Base-by-base conservation (phyloP, 805 yeast species). In the Lachancea nothofagi region DNA sequence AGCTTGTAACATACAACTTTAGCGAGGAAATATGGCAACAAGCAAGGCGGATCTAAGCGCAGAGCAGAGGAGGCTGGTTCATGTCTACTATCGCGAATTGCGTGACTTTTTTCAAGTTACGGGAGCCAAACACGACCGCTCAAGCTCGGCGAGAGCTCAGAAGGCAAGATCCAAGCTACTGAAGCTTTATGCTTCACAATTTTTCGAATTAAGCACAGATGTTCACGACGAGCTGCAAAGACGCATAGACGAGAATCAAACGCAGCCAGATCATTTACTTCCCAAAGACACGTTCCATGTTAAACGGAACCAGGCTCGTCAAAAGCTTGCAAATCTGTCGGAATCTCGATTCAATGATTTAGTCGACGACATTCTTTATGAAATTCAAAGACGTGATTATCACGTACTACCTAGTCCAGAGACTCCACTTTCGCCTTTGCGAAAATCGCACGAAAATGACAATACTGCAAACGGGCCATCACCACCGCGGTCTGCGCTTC, bases 251-350 rank as follows among this genome's bases (percentile, higher is more conserved):
- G 81, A 79, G 49, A 69, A 74, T 27, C 66, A 74, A 37, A 69
- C 73, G 22, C 76, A 75, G 48, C 79, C 83, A 1, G 78, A 75
- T 40, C 78, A 73, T 53, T 69, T 90, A 38, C 69, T 78, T 28
- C 89, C 95, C 5, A 76, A 77, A 51, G 69, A 75, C 5, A 71
- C 73, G 14, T 87, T 86, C 64, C 98, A 93, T 61, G 89, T 95
- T 30, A 89, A 88, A 57, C 75, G 99, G 55, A 94, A 93, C 57
- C 95, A 88, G 61, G 97, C 98, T 2, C 74, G 99, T 52, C 85
- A 85, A 61, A 90, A 89, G 64, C 72, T 93, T 50, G 82, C 96
- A 4, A 78, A 84, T 35, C 73, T 93, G 43, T 93, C 96, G 2
- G 78, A 80, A 36, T 61, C 80, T 3, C 66, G 97, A 45, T 93